These are phyloP conservation scores for Voacanga thouarsii DNA, from an alignment of 257 asterid species.

Conservation along the genomic window DNA sequence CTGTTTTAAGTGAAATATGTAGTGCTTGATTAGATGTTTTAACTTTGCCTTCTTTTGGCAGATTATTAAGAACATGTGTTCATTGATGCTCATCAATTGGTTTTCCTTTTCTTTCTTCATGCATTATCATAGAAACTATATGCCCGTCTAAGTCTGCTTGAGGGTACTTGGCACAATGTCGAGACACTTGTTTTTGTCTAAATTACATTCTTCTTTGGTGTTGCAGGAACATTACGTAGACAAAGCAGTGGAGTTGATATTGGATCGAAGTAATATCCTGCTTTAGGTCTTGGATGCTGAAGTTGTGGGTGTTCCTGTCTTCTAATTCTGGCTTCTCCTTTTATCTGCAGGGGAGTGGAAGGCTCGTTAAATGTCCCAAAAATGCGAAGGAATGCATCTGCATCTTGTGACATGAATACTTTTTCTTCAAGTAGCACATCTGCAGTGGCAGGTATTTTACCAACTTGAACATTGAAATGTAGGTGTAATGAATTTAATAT, in stretches of 20 bases:
- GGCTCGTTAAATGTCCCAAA: slow-evolving; percentile 40
- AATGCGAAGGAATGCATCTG: slow-evolving; percentile 74
- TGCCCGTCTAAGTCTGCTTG: background rate
- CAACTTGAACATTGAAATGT: background rate
- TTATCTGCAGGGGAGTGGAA: slow-evolving; percentile 54
- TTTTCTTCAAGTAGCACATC: slow-evolving; percentile 45
- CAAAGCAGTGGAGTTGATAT: slow-evolving; percentile 72
- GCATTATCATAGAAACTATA: background rate
- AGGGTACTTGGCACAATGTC: background rate
- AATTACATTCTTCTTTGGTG: background rate
- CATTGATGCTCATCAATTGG: background rate
- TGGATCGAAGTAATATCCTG: slow-evolving; percentile 41
- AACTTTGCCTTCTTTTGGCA: background rate
- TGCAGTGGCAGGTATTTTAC: slow-evolving; percentile 48
- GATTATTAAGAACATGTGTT: background rate
- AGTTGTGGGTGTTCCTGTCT: background rate
- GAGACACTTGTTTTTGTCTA: background rate
- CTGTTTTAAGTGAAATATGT: background rate
- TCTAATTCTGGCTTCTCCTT: slow-evolving; percentile 26
- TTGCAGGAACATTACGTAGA: slow-evolving; percentile 66
- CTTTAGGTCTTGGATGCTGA: background rate
- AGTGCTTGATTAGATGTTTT: background rate
- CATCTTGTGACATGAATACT: slow-evolving; percentile 54
- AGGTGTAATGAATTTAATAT: background rate
- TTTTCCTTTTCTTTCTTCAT: background rate